Evolutionary conservation across 345 rosid genomes (phyloP).

Genomic region (Linum trigynum): DNA sequence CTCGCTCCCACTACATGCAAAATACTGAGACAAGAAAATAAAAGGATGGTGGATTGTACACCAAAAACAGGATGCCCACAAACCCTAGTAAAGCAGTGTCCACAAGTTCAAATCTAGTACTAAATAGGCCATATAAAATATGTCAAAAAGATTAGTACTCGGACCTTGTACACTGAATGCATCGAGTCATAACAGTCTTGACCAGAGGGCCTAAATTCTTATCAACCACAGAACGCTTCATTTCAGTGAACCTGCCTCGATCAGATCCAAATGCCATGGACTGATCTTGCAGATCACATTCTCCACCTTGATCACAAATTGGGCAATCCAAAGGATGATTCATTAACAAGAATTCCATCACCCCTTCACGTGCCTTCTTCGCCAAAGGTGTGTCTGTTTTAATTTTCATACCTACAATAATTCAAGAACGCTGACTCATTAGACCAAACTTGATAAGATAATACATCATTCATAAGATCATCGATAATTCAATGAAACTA

Average conservation of each 20-base stretch:
- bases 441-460: neutral
- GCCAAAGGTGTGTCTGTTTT: slow-evolving; percentile 93
- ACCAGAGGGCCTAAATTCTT: slow-evolving; percentile 98
- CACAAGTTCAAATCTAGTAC: neutral
- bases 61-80: no score
- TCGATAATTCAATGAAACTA: neutral
- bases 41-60: no score
- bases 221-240: slow-evolving; percentile 96
- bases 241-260: slow-evolving; percentile 91
- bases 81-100: no score
- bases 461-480: neutral
- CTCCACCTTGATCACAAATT: slow-evolving; percentile 98
- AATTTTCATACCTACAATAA: slow-evolving; percentile 83
- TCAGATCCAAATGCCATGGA: slow-evolving; percentile 99
- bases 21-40: no score
- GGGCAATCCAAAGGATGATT: slow-evolving; percentile 98
- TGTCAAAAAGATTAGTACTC: slow-evolving; percentile 1
- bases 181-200: slow-evolving; percentile 99
- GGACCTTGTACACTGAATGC: slow-evolving; percentile 97
- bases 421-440: slow-evolving; percentile 1
- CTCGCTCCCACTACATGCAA: slow-evolving; percentile 1
- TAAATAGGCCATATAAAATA: neutral
- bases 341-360: slow-evolving; percentile 95
- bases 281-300: slow-evolving; percentile 98
- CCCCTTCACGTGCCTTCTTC: slow-evolving; percentile 96